These are phyloP conservation scores for Fraxinus xanthoxyloides DNA, from an alignment of 305 asterid species.

Conservation along the genomic window DNA sequence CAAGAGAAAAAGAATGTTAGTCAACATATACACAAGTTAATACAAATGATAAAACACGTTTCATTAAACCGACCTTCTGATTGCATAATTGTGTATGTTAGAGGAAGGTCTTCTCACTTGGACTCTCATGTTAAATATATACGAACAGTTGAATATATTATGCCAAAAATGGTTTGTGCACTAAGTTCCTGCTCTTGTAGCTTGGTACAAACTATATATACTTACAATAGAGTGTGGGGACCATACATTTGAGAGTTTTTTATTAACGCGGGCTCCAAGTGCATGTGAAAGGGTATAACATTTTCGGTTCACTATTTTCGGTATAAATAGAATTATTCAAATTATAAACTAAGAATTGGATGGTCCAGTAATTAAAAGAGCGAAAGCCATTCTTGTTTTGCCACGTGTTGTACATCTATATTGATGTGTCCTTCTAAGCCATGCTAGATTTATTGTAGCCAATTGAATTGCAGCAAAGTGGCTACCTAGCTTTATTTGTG, in stretches of 20 bases:
- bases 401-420: not conserved
- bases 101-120: not conserved
- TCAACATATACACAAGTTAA: not conserved
- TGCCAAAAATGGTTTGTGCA: not conserved
- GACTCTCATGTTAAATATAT: not conserved
- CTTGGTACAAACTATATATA: not conserved
- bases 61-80: too few relatives aligned
- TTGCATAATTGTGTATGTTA: not conserved
- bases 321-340: not conserved
- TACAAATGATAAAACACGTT: not conserved
- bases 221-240: too few relatives aligned
- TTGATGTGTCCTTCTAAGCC: not conserved
- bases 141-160: not conserved
- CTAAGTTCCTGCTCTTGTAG: not conserved
- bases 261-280: too few relatives aligned
- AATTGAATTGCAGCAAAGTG: constrained; percentile 11
- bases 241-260: too few relatives aligned
- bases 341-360: not conserved
- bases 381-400: not conserved
- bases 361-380: not conserved
- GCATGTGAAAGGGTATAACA: too few relatives aligned
- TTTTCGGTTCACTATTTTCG: too few relatives aligned
- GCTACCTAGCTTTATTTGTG: not conserved
- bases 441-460: not conserved
- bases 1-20: not conserved